Evolutionary conservation across 306 rosid species (phyloP), one percentile per base, ranked within the genome.

Genomic region (Vachellia collinsii): DNA sequence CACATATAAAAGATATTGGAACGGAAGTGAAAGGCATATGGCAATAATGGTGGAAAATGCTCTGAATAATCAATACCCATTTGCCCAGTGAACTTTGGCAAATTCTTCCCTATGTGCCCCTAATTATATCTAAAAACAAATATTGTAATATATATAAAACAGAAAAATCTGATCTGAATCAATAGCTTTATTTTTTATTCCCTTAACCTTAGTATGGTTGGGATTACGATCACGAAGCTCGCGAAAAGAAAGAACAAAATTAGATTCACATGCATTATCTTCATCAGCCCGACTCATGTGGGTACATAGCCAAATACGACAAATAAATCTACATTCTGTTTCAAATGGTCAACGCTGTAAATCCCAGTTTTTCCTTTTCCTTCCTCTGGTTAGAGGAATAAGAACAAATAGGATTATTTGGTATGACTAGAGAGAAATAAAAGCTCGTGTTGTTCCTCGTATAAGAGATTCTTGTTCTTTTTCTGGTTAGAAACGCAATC

Each of bases 191-290:
- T 3, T 0, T 20, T 69, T 69, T 63, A 14, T 56, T 10, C 11
- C 34, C 8, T 36, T 2, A 65, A 22, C 39, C 34, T 43, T 6
- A 22, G 53, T n/a, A 69, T 22, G 37, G 14, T n/a, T 70, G 56
- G 20, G 59, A 1, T 43, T 0, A 43, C 12, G 47, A 43, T 43
- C 47, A 43, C 12, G 47, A 43, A 8, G 14, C 39, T 70, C 3
- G 75, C 14, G 39, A 70, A 44, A 76, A 70, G 20, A 66, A 29
- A 16, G 56, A 70, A 1, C 22, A 19, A 41, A 29, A 7, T 71
- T 11, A 51, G 72, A 77, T 77, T 77, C 12, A 59, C 82, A 78
- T 72, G 86, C 70, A 59, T 25, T 29, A 25, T 23, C 61, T 29
- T 65, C 42, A 6, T 78, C 85, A 61, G 37, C 16, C 44, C 19